A percentile compares a stretch with the other conserved stretches of the same genome.
phyloP scores from a whole-genome alignment of 345 rosid species.

The Syzygium jambos region DNA sequence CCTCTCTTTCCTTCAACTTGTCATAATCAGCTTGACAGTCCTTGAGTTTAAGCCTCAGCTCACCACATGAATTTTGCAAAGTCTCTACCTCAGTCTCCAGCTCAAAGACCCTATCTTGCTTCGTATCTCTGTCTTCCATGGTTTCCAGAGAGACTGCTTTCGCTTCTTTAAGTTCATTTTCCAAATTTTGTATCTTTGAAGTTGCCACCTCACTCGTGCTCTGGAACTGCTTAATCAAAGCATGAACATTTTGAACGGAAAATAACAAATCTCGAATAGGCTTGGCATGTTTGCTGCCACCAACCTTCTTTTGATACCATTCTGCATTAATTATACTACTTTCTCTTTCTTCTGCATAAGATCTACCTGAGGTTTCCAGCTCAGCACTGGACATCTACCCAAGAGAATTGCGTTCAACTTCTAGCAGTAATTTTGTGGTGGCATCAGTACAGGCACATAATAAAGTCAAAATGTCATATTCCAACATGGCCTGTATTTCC shows the following conservation, averaged over 20 bases:
- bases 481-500: conserved; percentile 30
- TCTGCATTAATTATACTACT: conserved; percentile 20
- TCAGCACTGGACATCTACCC: conserved; percentile 31
- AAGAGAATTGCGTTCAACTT: conserved; percentile 36
- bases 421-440: conserved; percentile 41
- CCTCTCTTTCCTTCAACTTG: conserved; percentile 58
- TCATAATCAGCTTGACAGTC: conserved; percentile 34
- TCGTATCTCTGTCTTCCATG: conserved; percentile 39
- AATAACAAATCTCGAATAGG: conserved; percentile 34
- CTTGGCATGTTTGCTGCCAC: conserved; percentile 21
- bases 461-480: conserved; percentile 35
- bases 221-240: conserved; percentile 38
- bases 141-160: conserved; percentile 24
- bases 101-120: conserved; percentile 35
- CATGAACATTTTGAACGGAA: conserved; percentile 30
- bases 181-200: conserved; percentile 44
- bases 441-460: conserved; percentile 55
- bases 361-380: conserved; percentile 24
- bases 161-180: conserved; percentile 35
- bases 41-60: conserved; percentile 35
- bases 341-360: conserved; percentile 18
- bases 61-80: conserved; percentile 36
- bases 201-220: conserved; percentile 40
- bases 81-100: conserved; percentile 47
- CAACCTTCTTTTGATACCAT: conserved; percentile 17